Evolutionary conservation across 345 rosid species (phyloP), one percentile per base, ranked within the genome.

Genomic region (Geranium rotundifolium): DNA sequence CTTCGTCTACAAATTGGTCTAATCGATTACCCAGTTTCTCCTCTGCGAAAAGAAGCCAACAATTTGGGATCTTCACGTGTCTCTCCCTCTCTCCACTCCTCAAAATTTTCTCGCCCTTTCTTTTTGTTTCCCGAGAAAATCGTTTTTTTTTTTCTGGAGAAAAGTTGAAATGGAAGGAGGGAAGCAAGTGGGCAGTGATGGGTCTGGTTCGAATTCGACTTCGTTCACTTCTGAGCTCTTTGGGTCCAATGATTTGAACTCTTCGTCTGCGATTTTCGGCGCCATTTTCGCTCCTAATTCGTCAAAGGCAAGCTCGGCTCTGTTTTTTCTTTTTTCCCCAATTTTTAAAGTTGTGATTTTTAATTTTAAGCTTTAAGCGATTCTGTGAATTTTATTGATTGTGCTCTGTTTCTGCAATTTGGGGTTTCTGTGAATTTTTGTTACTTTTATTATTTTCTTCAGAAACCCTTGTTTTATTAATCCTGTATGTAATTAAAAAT

Each of bases 161-260:
- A 17, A 68, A 52, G 31, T 55, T 59, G 70, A n/a, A 62, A 86
- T 84, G 93, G 89, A 84, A 62, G 79, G 76, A 66, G 75, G 67
- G 60, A 80, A 76, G 54, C 77, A 58, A 41, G 64, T 56, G 0
- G 75, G 76, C 17, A 16, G 6, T 54, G 17, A 4, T 3, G 17
- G 5, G 2, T 54, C 19, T 16, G 17, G 2, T 0, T 69, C 86
- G 13, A n/a, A n/a, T n/a, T 73, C 84, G 17, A 60, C 80, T 13
- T 80, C 89, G 1, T 67, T 80, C 29, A 73, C 82, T 29, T 69
- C 76, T 57, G 81, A 86, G 65, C 78, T 86, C 67, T 86, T 86
- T 69, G 87, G 86, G 17, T 74, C 84, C 9, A 76, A 71, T 60
- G 86, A 84, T 9, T 66, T 82, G 3, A 56, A 2, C 37, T 59